Base-by-base conservation (phyloP, 805 yeast species). In the Suhomyces kilbournensis region DNA sequence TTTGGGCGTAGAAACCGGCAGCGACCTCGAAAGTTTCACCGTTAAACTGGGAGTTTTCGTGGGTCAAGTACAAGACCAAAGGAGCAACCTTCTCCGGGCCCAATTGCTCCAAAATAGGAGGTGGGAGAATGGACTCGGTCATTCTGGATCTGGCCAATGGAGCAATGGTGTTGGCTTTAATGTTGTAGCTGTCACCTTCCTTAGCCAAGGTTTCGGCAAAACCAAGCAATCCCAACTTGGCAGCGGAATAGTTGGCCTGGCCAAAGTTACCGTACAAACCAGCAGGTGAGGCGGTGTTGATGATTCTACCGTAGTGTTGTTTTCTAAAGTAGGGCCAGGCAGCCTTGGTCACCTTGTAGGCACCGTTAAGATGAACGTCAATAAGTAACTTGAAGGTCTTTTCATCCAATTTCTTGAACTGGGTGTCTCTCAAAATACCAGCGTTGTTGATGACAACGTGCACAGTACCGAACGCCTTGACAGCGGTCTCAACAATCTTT, bases 211-310 rank as follows among this genome's bases (percentile, higher is more conserved):
- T 91, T 71, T 93, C 97, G 46, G 96, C 87, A 61, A 93, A 83
- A 9, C 97, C 98, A 52, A 93, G 88, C 49, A 91, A 75, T 15
- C 89, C 98, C 56, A 88, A 75, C 71, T 93, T 93, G 20, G 97
- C 97, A 26, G 97, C 92, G 1, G 97, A 85, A 73, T 93, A 93
- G 74, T 93, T 93, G 40, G 96, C 83, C 74, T 93, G 99, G 47
- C 99, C 99, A 72, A 92, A 93, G 74, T 91, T 91, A 56, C 99
- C 99, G 68, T 87, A 93, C 58, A 93, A 78, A 20, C 99, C 99
- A 34, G 98, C 98, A 3, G 98, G 97, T 3, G 97, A 91, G 25
- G 96, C 84, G n/a, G 97, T 92, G 79, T 90, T 92, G 62, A 93
- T 72, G 61, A 93, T 80, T 62, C 98, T 81, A 58, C 99, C 99